Evolutionary conservation across 306 rosid species (phyloP), one percentile per base, ranked within the genome.

Genomic region (Astragalus glycyphyllos): DNA sequence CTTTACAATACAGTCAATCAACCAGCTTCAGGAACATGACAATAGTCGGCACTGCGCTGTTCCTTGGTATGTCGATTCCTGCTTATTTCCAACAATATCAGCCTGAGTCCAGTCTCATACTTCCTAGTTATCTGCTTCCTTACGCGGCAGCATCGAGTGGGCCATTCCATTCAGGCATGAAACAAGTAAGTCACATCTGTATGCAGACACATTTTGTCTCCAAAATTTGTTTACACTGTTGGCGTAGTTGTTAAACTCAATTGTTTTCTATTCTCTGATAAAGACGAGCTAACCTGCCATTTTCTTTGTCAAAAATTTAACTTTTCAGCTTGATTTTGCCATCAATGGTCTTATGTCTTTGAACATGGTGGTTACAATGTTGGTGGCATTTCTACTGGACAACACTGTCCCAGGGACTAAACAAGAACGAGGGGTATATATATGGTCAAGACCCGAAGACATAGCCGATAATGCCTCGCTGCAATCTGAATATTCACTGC

Each of bases 11-110:
- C 50, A 53, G 86, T 75, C 97, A 82, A 78, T 83, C 90, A 14
- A 69, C 89, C 67, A 88, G 96, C 82, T 84, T 86, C 76, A 83
- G 98, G 71, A 90, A 90, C 88, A 89, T 87, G 58, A 84, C 83
- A 20, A 87, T 94, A 65, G 90, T 89, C 32, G 98, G 98, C 0
- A 84, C 86, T 48, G 88, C 98, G 0, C 81, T 90, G 85, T 94
- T 94, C 87, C 88, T 94, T 13, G 97, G 98, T n/a, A 82, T 94
- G 80, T 94, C 98, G 4, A 63, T 94, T 55, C 97, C 97, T 60
- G 83, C 98, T 40, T 94, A 94, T 82, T 88, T 94, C 84, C 98
- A 94, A 77, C 97, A 83, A 69, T 94, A 85, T 76, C 94, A 89
- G 58, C 76, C 95, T 15, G 89, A 73, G 51, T 58, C 84, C 50